Conservation (phyloP, 31 red algal species). For the Bonnemaisonia californica region DNA sequence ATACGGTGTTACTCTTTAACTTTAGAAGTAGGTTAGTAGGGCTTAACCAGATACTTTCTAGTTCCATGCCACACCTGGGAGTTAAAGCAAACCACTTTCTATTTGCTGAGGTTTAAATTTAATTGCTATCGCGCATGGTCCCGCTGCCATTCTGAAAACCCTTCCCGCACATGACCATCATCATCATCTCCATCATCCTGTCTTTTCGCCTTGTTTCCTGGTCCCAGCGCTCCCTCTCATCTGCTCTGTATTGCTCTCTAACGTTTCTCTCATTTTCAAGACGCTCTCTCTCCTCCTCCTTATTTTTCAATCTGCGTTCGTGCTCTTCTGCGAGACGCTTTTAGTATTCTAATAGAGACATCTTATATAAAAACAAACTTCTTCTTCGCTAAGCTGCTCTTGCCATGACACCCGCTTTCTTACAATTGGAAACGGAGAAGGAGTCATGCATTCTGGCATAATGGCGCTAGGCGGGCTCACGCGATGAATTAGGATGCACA, state of each 20-base stretch:
- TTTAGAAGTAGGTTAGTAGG: neutral
- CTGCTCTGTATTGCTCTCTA: neutral
- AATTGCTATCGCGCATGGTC: neutral
- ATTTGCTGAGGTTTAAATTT: neutral
- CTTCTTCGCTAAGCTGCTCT: too few species aligned
- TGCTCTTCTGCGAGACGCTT: too few species aligned
- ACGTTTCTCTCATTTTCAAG: neutral
- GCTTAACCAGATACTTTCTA: conserved; percentile 1
- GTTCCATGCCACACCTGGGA: neutral
- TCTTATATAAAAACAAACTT: too few species aligned
- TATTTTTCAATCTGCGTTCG: neutral
- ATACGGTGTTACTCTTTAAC: neutral
- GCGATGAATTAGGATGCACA: too few species aligned
- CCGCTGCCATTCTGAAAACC: neutral
- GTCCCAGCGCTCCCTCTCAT: neutral
- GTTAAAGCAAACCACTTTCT: neutral
- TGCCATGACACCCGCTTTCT: too few species aligned
- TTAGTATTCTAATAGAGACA: too few species aligned
- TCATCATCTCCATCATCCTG: neutral
- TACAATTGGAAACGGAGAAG: too few species aligned
- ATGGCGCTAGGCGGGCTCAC: too few species aligned
- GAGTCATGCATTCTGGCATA: too few species aligned
- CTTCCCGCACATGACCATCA: neutral
- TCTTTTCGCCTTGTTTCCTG: neutral
- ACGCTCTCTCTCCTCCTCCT: neutral